phyloP scores from a whole-genome alignment of 768 basidiomycete genomes.

The Russula brevipes region DNA sequence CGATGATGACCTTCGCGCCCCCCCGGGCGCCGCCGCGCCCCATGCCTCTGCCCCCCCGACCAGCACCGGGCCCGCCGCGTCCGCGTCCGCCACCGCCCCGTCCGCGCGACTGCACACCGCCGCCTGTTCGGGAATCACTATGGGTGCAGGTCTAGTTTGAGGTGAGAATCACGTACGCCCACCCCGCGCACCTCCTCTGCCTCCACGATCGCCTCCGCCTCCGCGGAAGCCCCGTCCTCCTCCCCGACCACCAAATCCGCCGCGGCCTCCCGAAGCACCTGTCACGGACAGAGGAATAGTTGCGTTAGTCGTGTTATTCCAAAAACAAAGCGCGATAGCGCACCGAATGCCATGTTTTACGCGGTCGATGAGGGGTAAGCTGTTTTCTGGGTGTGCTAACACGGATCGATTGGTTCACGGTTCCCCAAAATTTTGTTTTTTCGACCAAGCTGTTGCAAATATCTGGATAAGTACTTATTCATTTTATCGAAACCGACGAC shows the following conservation, averaged over 20 bases:
- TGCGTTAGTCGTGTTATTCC: neutral
- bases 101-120: slow-evolving; percentile 32
- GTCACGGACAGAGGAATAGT: slow-evolving; percentile 1
- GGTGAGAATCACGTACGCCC: slow-evolving; percentile 21
- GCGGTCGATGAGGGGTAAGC: slow-evolving; percentile 1
- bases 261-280: slow-evolving; percentile 71
- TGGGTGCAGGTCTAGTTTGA: neutral
- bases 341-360: slow-evolving; percentile 34
- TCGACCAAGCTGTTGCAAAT: neutral
- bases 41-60: slow-evolving; percentile 46
- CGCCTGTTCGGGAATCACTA: slow-evolving; percentile 17
- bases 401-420: neutral
- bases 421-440: neutral
- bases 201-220: slow-evolving; percentile 36
- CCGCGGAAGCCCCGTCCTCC: slow-evolving; percentile 30
- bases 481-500: neutral
- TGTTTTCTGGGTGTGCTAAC: neutral
- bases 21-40: slow-evolving; percentile 77
- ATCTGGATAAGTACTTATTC: neutral
- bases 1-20: slow-evolving; percentile 84
- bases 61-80: slow-evolving; percentile 45
- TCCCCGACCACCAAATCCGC: slow-evolving; percentile 39
- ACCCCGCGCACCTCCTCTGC: slow-evolving; percentile 31
- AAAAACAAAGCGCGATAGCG: neutral
- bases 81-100: slow-evolving; percentile 28